Conservation (phyloP, 1,139 yeast genomes). For the Taphrina populina region DNA sequence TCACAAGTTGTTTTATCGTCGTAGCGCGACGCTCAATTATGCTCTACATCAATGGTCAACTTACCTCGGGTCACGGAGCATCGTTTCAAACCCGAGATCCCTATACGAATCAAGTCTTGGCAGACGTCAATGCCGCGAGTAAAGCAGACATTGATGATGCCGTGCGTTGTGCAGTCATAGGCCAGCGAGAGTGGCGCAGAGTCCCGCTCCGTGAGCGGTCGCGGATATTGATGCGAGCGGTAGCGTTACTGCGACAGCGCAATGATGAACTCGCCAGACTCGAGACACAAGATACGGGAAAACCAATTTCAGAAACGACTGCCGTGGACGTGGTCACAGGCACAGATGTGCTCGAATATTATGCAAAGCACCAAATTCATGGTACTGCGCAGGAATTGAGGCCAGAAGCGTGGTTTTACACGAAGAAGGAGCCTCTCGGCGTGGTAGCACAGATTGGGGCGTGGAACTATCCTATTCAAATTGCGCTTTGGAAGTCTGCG, state of each 20-base stretch:
- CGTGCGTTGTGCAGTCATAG: neutral
- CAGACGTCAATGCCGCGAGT: constrained; percentile 4
- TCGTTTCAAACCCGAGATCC: constrained; percentile 4
- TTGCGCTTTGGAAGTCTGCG: constrained; percentile 83
- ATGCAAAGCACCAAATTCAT: constrained; percentile 14
- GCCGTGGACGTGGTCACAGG: constrained; percentile 17
- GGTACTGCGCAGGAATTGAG: constrained; percentile 17
- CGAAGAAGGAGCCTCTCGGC: constrained; percentile 77
- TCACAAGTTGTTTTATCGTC: no score
- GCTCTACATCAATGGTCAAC: constrained; percentile 8
- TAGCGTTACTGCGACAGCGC: constrained; percentile 4
- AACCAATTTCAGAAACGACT: constrained; percentile 10
- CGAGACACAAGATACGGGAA: constrained; percentile 22
- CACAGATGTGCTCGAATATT: constrained; percentile 20
- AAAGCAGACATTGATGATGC: constrained; percentile 12
- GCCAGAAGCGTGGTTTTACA: constrained; percentile 48
- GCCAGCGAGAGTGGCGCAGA: constrained; percentile 1
- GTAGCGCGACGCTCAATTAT: no score
- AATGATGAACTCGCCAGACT: constrained; percentile 19
- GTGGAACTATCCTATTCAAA: constrained; percentile 83
- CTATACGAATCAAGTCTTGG: neutral
- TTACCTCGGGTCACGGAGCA: neutral
- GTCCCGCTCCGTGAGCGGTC: constrained; percentile 4
- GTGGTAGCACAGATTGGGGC: constrained; percentile 80
- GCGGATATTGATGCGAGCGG: neutral